Conservation (phyloP, 1,139 yeast species). For the Pichia sp. region DNA sequence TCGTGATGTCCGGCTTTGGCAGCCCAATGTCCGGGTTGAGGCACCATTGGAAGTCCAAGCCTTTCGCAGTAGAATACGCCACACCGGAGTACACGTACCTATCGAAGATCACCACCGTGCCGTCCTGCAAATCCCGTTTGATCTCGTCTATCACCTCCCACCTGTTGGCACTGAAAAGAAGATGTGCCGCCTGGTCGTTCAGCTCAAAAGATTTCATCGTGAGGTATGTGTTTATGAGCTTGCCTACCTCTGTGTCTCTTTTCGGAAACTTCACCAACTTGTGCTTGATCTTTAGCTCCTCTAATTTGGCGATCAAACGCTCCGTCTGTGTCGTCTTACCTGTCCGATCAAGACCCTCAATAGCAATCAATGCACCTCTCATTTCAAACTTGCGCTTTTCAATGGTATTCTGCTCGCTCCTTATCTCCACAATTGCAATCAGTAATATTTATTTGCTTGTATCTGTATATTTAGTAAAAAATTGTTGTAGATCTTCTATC, state of each 20-base stretch:
- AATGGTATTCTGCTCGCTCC: no score
- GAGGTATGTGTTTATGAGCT: slow-evolving; percentile 70
- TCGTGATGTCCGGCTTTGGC: slow-evolving; percentile 78
- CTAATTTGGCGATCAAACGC: slow-evolving; percentile 33
- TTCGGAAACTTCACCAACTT: slow-evolving; percentile 78
- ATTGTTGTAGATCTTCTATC: no score
- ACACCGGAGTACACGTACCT: slow-evolving; percentile 91
- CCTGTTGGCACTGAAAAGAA: slow-evolving; percentile 87
- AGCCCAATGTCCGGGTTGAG: slow-evolving; percentile 76
- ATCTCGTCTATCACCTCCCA: slow-evolving; percentile 76
- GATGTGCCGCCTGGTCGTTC: slow-evolving; percentile 76
- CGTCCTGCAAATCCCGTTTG: slow-evolving; percentile 42
- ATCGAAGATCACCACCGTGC: slow-evolving; percentile 67
- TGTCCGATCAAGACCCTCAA: slow-evolving; percentile 93
- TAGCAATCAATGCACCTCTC: slow-evolving; percentile 70
- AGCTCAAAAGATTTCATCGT: slow-evolving; percentile 46
- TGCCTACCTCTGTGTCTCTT: slow-evolving; percentile 76
- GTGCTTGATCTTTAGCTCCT: slow-evolving; percentile 32
- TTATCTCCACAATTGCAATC: no score
- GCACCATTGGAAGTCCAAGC: slow-evolving; percentile 71
- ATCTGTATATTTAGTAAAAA: no score
- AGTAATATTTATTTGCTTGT: no score
- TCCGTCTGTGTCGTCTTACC: slow-evolving; percentile 90
- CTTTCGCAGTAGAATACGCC: slow-evolving; percentile 90
- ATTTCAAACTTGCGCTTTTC: no score